A percentile compares a stretch with the other conserved stretches of the same genome.
phyloP scores from a whole-genome alignment of 148 eudicot genomes.

The Spergularia bocconei region DNA sequence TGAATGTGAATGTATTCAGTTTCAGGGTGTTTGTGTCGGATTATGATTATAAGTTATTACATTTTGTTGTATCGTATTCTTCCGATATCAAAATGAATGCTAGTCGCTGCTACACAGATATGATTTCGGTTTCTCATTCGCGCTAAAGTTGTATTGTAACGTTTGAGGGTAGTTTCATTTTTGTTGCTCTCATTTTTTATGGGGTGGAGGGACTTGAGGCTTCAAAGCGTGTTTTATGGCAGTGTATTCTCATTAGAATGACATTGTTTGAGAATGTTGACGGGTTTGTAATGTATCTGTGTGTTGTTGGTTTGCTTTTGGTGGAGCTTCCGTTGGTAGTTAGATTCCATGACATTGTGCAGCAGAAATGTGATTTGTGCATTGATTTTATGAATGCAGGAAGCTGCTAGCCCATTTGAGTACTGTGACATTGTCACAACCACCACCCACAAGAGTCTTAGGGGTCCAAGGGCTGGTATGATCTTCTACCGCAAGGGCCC shows the following conservation, averaged over 20 bases:
- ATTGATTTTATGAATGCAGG: conserved; percentile 41
- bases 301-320: not conserved
- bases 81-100: not conserved
- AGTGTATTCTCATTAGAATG: too few relatives aligned
- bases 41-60: too few relatives aligned
- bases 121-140: not conserved
- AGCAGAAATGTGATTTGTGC: not conserved
- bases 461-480: conserved; percentile 98
- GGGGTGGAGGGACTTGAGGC: not conserved
- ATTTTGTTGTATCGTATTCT: too few relatives aligned
- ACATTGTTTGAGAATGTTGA: too few relatives aligned
- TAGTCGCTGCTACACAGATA: not conserved
- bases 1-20: not conserved
- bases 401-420: conserved; percentile 94
- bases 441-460: conserved; percentile 92
- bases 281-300: not conserved
- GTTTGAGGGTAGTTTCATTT: too few relatives aligned
- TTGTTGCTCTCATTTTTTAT: too few relatives aligned
- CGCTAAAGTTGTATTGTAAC: not conserved
- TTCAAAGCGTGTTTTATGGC: not conserved
- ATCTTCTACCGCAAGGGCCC: conserved; percentile 97
- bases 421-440: conserved; percentile 92
- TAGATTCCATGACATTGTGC: not conserved
- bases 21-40: too few relatives aligned
- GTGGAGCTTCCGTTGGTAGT: not conserved